Evolutionary conservation across 768 basidiomycete genomes (phyloP).

Genomic region (Phaeotremella fagi): DNA sequence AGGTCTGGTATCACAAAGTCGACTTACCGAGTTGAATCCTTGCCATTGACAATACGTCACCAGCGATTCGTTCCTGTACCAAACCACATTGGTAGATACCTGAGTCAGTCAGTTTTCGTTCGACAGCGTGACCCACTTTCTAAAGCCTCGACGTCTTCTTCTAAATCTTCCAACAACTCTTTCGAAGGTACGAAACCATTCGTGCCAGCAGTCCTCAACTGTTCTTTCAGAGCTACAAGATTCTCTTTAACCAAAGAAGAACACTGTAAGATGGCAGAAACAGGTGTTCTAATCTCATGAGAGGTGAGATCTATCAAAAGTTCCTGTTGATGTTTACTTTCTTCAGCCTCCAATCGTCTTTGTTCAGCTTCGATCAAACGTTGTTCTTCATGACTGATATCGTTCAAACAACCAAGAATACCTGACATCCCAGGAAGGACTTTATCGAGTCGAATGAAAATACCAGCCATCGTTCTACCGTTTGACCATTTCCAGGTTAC

Average conservation of each 20-base stretch:
- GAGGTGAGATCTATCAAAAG: constrained; percentile 47
- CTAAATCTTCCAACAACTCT: constrained; percentile 38
- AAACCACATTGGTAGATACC: constrained; percentile 38
- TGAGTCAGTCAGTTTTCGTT: constrained; percentile 1
- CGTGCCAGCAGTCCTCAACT: constrained; percentile 14
- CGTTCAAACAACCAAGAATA: constrained; percentile 37
- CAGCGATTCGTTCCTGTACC: constrained; percentile 44
- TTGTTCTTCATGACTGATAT: constrained; percentile 40
- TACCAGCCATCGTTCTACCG: constrained; percentile 22
- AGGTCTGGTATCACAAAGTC: not conserved
- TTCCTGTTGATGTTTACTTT: constrained; percentile 45
- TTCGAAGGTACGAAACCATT: constrained; percentile 26
- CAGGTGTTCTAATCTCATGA: constrained; percentile 47
- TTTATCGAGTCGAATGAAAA: constrained; percentile 35
- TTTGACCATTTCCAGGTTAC: constrained; percentile 38
- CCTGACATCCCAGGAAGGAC: constrained; percentile 25
- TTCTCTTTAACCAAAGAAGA: constrained; percentile 43
- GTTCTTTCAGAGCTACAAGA: constrained; percentile 27
- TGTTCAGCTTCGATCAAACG: constrained; percentile 35
- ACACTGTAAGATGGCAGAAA: constrained; percentile 48
- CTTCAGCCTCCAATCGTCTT: constrained; percentile 38
- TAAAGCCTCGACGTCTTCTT: constrained; percentile 46
- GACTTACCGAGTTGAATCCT: constrained; percentile 30
- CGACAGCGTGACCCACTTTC: constrained; percentile 30
- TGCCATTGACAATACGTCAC: constrained; percentile 42